Evolutionary conservation across 495 filamentous ascomycete genomes (phyloP).

Genomic region (Amphirosellinia nigrospora): DNA sequence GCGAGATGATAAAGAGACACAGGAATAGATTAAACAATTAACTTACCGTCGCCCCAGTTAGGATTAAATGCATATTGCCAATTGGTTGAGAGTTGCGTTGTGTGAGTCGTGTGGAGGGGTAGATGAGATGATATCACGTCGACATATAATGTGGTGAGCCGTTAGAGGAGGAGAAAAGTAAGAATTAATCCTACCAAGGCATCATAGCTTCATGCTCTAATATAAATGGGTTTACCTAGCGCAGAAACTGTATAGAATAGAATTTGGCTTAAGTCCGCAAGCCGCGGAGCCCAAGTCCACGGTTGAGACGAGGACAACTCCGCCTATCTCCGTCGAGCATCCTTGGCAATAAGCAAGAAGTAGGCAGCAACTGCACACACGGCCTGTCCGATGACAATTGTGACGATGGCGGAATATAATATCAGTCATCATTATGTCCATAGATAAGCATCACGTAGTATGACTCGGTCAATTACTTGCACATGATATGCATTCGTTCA

Average conservation of each 20-base stretch:
- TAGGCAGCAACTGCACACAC: too few relatives aligned
- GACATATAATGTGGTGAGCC: background rate
- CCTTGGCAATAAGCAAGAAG: background rate
- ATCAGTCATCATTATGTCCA: background rate
- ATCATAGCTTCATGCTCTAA: too few relatives aligned
- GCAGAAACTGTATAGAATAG: too few relatives aligned
- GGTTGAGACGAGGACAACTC: background rate
- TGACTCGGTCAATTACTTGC: background rate
- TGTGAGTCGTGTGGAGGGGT: background rate
- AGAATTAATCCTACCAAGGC: too few relatives aligned
- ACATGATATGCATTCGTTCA: background rate
- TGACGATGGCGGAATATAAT: background rate
- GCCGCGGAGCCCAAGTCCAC: background rate
- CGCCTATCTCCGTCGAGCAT: conserved; percentile 10
- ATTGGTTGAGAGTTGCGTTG: background rate
- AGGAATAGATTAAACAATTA: background rate
- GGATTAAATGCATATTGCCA: conserved; percentile 68
- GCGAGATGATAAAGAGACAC: background rate
- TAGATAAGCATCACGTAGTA: background rate
- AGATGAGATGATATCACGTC: background rate
- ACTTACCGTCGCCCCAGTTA: conserved; percentile 69
- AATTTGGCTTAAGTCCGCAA: conserved; percentile 9
- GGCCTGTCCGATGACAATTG: background rate
- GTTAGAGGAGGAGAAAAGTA: too few relatives aligned
- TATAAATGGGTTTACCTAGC: background rate